Conservation (phyloP, 225 moss, liverwort and hornwort species). For the Physcomitrellopsis africana region DNA sequence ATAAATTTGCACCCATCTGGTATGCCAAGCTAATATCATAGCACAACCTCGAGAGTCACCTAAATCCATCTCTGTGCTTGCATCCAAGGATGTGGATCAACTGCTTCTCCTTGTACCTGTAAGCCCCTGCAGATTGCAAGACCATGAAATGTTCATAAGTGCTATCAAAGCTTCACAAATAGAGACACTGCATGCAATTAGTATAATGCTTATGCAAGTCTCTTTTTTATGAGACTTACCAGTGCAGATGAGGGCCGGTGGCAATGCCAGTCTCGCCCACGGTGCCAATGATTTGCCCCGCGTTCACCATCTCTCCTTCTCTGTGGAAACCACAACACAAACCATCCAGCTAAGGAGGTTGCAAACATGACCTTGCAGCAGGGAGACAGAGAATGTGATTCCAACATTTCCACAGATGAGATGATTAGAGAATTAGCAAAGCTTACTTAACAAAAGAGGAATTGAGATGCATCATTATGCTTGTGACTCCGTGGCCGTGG, state of each 20-base stretch:
- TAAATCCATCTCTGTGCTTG: conserved; percentile 70
- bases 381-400: conserved; percentile 8
- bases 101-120: conserved; percentile 69
- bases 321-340: conserved; percentile 28
- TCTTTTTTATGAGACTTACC: conserved; percentile 32
- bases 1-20: neutral
- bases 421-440: neutral
- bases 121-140: conserved; percentile 56
- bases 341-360: too few relatives aligned
- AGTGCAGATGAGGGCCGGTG: conserved; percentile 77
- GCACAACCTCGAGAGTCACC: neutral
- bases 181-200: too few relatives aligned
- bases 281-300: conserved; percentile 69
- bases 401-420: neutral
- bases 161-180: too few relatives aligned
- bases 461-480: conserved; percentile 76
- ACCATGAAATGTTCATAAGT: conserved; percentile 2
- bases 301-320: conserved; percentile 68
- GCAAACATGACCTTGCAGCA: neutral
- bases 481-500: conserved; percentile 75
- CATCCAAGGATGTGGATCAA: conserved; percentile 75
- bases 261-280: conserved; percentile 76
- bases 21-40: neutral
- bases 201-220: too few relatives aligned
- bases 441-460: conserved; percentile 62